Conservation (phyloP, 2,329 filamentous ascomycete genomes). For the Cercospora zeina region DNA sequence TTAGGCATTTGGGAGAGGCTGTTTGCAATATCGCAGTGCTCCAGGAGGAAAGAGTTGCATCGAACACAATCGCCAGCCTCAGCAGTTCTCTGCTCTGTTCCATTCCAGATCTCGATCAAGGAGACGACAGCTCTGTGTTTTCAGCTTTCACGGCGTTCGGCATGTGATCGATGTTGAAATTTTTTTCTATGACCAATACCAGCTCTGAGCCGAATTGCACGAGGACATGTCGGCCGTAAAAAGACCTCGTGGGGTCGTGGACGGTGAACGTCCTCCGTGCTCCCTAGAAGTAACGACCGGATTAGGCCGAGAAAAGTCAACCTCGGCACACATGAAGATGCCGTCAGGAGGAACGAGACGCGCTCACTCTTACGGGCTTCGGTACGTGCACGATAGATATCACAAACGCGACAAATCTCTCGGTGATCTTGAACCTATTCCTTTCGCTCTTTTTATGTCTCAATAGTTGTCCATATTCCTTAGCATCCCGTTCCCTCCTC, state of each 20-base stretch:
- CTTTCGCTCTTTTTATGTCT: slow-evolving; percentile 1
- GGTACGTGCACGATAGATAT: slow-evolving; percentile 1
- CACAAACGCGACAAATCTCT: slow-evolving; percentile 3
- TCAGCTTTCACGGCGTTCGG: no score
- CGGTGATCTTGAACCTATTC: not conserved
- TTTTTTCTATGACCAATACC: not conserved
- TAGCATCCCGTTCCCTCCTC: not conserved
- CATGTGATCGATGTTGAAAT: not conserved
- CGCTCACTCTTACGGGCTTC: not conserved
- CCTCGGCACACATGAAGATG: slow-evolving; percentile 6
- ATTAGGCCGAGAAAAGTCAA: slow-evolving; percentile 1
- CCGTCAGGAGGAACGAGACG: slow-evolving; percentile 4
- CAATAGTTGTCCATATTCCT: not conserved
- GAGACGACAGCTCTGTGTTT: no score
- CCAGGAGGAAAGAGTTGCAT: not conserved
- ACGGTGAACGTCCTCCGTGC: not conserved
- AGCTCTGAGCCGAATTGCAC: not conserved
- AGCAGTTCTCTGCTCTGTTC: no score
- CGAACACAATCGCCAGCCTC: no score
- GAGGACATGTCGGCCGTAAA: not conserved
- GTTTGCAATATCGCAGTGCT: no score
- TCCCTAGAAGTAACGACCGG: slow-evolving; percentile 3
- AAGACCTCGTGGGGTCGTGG: not conserved
- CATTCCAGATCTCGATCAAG: no score
- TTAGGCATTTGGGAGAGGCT: not conserved